Evolutionary conservation across 257 asterid species (phyloP).

Genomic region (Cynanchum wilfordii): DNA sequence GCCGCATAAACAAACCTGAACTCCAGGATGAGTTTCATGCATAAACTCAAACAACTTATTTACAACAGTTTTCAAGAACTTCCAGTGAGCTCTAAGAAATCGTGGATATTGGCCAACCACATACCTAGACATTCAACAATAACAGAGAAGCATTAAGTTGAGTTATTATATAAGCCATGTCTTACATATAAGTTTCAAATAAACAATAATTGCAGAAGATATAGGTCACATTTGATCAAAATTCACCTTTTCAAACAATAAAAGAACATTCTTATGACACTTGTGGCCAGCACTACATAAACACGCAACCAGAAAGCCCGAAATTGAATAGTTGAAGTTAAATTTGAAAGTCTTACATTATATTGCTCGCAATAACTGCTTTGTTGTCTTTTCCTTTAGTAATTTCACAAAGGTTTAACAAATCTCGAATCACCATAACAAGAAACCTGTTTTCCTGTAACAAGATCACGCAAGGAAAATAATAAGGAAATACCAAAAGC

Average conservation of each 20-base stretch:
- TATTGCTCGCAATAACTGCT: slow-evolving; percentile 99
- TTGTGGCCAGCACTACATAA: not conserved
- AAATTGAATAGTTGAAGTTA: not conserved
- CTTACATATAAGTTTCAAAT: not conserved
- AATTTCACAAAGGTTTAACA: slow-evolving; percentile 90
- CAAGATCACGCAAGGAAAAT: slow-evolving; percentile 11
- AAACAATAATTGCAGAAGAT: not conserved
- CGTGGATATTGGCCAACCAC: slow-evolving; percentile 99
- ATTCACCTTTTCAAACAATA: too few species aligned
- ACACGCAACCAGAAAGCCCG: not conserved
- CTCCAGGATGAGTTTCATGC: slow-evolving; percentile 99
- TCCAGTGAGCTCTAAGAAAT: slow-evolving; percentile 99
- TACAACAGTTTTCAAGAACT: slow-evolving; percentile 97
- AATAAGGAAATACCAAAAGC: slow-evolving; percentile 11
- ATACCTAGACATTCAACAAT: slow-evolving; percentile 53
- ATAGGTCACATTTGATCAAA: not conserved
- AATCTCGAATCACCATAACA: slow-evolving; percentile 99
- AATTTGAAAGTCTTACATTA: slow-evolving; percentile 53
- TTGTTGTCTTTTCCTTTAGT: slow-evolving; percentile 98
- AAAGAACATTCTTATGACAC: not conserved
- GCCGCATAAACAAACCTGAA: slow-evolving; percentile 57
- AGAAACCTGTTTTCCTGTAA: slow-evolving; percentile 92
- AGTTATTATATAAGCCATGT: not conserved
- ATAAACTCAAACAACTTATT: slow-evolving; percentile 96
- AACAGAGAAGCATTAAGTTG: not conserved